A percentile compares a stretch with the other conserved stretches of the same genome.
These are phyloP conservation scores for Salix purpurea DNA, from an alignment of 345 rosid genomes.

Conservation along the genomic window DNA sequence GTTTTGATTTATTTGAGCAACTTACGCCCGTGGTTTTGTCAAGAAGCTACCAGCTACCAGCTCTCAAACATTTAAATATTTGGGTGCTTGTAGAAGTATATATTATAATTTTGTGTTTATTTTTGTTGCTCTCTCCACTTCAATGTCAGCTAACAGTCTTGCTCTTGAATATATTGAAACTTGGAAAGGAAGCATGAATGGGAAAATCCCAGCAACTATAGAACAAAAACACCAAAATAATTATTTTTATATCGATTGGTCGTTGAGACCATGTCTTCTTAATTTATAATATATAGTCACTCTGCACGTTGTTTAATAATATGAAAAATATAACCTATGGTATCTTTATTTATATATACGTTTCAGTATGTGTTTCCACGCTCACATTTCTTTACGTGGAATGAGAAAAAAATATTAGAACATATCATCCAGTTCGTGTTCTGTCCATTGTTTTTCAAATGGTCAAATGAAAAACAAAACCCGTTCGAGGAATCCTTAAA, in stretches of 20 bases:
- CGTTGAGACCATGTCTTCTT: neutral
- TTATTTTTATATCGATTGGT: neutral
- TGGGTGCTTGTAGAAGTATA: neutral
- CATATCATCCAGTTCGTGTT: neutral
- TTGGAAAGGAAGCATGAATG: neutral
- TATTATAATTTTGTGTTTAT: too few relatives aligned
- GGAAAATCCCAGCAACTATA: neutral
- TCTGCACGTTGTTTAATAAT: neutral
- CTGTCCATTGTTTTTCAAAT: too few relatives aligned
- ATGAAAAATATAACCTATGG: neutral
- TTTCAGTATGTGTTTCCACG: neutral
- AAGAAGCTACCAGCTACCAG: neutral
- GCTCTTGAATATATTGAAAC: neutral
- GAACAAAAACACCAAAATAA: neutral
- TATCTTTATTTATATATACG: neutral
- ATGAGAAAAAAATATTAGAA: too few relatives aligned
- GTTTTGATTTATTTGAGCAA: neutral
- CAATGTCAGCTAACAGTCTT: neutral
- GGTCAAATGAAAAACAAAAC: too few relatives aligned
- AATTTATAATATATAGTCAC: neutral
- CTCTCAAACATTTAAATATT: neutral
- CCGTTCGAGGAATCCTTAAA: too few relatives aligned
- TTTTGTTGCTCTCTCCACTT: too few relatives aligned
- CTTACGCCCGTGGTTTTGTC: neutral
- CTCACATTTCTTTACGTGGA: neutral